Evolutionary conservation across 352 stramenopile genomes (phyloP), one percentile per base, ranked within the genome.

Genomic region (Phytophthora aleatoria): DNA sequence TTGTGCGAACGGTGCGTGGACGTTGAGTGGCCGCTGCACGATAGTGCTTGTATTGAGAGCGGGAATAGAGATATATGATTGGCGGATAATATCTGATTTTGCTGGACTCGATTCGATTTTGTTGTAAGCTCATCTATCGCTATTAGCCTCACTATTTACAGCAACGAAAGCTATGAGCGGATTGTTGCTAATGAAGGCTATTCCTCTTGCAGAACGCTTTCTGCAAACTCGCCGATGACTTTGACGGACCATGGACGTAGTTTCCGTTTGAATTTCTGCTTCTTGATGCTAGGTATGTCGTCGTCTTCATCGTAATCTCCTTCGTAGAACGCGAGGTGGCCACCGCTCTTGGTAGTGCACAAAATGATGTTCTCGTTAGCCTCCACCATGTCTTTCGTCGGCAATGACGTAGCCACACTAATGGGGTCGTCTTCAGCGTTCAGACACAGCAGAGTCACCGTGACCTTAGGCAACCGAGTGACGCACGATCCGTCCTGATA

Each of bases 391-490:
- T 67, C 67, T 47, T 57, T 62, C 30, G 43, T 68, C 44, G 54
- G 73, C 36, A 69, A 42, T 15, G 50, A 64, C 0, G 64, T 50
- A 26, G 64, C 60, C 4, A 84, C 57, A 43, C 79, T 84, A 53
- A 87, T 85, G 15, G 79, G 76, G 35, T 87, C 79, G 52, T 87
- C 79, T 42, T 82, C 64, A 2, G 79, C 79, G 36, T 74, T 83
- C 16, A 87, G 20, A 36, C 74, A 87, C 20, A 87, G 60, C n/a
- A 83, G 62, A 39, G 79, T 74, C 16, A 87, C 70, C 10, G 57
- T 35, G 5, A 83, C 73, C 30, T 76, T 62, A 10, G 73, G 51
- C 39, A 87, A 36, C 5, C 68, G 57, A 42, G 60, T 76, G 30
- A 77, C 50, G 41, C 54, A 77, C 13, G 75, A 85, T 4, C 67